Evolutionary conservation across 352 stramenopile species (phyloP), one percentile per base, ranked within the genome.

Genomic region (Pythium volutum): DNA sequence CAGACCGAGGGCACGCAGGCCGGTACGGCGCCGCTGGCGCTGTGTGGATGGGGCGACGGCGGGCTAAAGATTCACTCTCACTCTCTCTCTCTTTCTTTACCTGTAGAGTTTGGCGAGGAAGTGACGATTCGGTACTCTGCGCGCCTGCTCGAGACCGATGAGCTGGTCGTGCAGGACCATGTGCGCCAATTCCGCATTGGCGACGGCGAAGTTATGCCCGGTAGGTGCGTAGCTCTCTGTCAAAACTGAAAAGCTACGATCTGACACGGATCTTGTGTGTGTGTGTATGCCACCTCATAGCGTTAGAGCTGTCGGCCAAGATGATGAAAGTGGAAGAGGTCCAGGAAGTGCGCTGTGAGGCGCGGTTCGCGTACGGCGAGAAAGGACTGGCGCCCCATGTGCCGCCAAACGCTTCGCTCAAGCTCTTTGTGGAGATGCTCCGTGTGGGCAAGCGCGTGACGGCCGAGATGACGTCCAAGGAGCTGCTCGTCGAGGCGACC

Each of bases 21-120:
- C 66, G 82, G 82, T 91, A 58, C 55, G 22, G 10, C 52, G 25
- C 51, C 18, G 23, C 25, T 11, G 23, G 33, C 10, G 15, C 48
- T 15, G 18, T 29, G 14, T 27, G 34, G 16, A 22, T 15, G 16
- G n/a, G 15, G n/a, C n/a, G n/a, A n/a, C n/a, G 9, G 18, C 18
- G n/a, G 36, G n/a, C 14, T 11, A 36, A 36, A 11, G 8, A 12
- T 2, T 20, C 9, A 43, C n/a, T 43, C 6, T 22, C 3, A 43
- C n/a, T 18, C 14, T 43, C 36, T 43, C 36, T 43, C 14, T 11
- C 18, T 48, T 49, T n/a, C n/a, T n/a, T n/a, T n/a, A n/a, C n/a
- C n/a, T n/a, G 41, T 57, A 91, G 84, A 93, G 61, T 93, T 91
- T 62, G 82, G 82, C 29, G 80, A 93, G 60, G 81, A 91, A 75